Conservation (phyloP, 2,329 filamentous ascomycete species). For the Sclerotiophoma versabilis region DNA sequence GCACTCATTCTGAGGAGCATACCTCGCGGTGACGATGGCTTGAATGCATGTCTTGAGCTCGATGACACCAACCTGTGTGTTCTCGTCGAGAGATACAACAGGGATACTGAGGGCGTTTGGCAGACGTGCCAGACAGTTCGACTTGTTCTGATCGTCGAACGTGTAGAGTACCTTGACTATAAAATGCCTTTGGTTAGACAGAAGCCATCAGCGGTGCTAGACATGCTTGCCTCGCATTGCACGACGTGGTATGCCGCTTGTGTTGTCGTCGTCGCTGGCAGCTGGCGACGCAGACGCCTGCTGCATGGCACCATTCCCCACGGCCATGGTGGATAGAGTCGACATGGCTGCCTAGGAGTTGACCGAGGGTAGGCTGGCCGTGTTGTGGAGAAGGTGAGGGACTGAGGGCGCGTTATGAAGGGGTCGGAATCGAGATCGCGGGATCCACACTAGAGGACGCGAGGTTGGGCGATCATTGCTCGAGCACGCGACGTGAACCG, state of each 20-base stretch:
- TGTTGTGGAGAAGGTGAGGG: constrained; percentile 22
- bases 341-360: constrained; percentile 43
- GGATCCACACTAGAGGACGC: constrained; percentile 27
- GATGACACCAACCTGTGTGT: constrained; percentile 81
- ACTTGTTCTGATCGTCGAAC: constrained; percentile 87
- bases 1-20: constrained; percentile 32
- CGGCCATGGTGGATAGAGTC: constrained; percentile 34
- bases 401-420: constrained; percentile 28
- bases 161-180: constrained; percentile 96
- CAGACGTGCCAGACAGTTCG: constrained; percentile 87
- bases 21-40: constrained; percentile 73
- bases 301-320: constrained; percentile 33
- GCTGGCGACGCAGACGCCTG: constrained; percentile 25
- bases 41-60: constrained; percentile 87
- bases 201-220: constrained; percentile 9
- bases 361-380: constrained; percentile 23
- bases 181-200: constrained; percentile 27
- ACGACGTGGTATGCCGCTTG: constrained; percentile 46
- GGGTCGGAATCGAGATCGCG: constrained; percentile 27
- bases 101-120: constrained; percentile 81
- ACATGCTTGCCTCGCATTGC: constrained; percentile 56
- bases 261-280: constrained; percentile 36
- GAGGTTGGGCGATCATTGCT: constrained; percentile 48
- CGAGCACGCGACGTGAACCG: constrained; percentile 40
- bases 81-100: constrained; percentile 80